Evolutionary conservation across 2,329 filamentous ascomycete genomes (phyloP).

Genomic region (Fusarium falciforme): DNA sequence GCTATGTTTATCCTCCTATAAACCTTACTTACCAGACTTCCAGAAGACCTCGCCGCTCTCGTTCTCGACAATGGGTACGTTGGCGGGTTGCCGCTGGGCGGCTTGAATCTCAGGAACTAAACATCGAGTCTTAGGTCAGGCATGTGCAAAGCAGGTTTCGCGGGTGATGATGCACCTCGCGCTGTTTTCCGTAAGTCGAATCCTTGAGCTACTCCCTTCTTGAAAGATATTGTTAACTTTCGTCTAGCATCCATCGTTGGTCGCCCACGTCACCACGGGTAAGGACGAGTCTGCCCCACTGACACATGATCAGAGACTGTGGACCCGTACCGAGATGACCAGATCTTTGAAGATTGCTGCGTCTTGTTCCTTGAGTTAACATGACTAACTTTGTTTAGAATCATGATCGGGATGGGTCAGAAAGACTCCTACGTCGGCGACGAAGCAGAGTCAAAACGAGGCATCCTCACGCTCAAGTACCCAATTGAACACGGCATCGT

Average conservation of each 20-base stretch:
- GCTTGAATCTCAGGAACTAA: neutral
- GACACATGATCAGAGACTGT: neutral
- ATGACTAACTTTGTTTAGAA: constrained; percentile 66
- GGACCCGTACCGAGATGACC: neutral
- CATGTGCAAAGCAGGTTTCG: constrained; percentile 99
- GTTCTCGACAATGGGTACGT: constrained; percentile 99
- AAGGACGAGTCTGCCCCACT: constrained; percentile 58
- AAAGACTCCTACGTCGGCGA: constrained; percentile 99
- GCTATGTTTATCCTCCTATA: neutral
- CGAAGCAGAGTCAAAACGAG: constrained; percentile 99
- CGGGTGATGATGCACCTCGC: constrained; percentile 99
- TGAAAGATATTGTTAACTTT: neutral
- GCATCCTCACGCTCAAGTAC: constrained; percentile 99
- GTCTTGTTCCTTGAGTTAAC: constrained; percentile 13
- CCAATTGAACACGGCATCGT: constrained; percentile 99
- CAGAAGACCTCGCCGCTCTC: constrained; percentile 99
- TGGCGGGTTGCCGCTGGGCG: constrained; percentile 55
- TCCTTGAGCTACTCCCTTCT: neutral
- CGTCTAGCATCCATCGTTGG: constrained; percentile 94
- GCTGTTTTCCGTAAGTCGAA: constrained; percentile 96
- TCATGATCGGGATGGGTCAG: constrained; percentile 99
- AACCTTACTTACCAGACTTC: neutral
- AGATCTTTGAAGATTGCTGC: constrained; percentile 1
- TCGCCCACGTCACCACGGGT: constrained; percentile 99
- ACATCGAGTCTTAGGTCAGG: constrained; percentile 78